phyloP scores from a whole-genome alignment of 2,329 filamentous ascomycete species.

The Aurifilum marmelostoma region DNA sequence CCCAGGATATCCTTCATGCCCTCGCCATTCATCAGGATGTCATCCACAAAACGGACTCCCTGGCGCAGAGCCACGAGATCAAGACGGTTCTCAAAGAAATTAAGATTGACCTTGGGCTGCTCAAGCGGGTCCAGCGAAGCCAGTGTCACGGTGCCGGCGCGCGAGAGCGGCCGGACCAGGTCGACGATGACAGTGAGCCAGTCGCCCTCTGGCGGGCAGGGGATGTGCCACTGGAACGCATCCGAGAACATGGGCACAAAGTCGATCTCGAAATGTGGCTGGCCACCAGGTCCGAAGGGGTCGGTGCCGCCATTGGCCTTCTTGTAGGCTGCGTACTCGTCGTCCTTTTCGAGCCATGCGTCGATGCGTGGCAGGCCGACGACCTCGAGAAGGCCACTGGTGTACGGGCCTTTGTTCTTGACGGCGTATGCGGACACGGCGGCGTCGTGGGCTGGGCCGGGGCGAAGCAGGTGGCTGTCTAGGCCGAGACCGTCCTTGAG shows the following conservation, averaged over 20 bases:
- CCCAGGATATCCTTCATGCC: slow-evolving; percentile 58
- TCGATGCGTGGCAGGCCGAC: slow-evolving; percentile 63
- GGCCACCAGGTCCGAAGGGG: slow-evolving; percentile 58
- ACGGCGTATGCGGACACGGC: slow-evolving; percentile 42
- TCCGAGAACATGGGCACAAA: slow-evolving; percentile 61
- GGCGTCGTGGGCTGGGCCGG: slow-evolving; percentile 39
- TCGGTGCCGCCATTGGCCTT: slow-evolving; percentile 49
- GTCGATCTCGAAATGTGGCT: slow-evolving; percentile 66
- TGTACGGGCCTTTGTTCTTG: slow-evolving; percentile 44
- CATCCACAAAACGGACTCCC: slow-evolving; percentile 58
- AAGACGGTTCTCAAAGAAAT: slow-evolving; percentile 60
- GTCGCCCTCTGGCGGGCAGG: slow-evolving; percentile 45
- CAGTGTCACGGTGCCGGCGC: slow-evolving; percentile 58
- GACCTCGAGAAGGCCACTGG: slow-evolving; percentile 51
- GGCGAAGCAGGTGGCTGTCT: slow-evolving; percentile 46
- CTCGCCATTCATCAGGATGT: slow-evolving; percentile 60
- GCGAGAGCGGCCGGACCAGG: slow-evolving; percentile 46
- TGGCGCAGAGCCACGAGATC: slow-evolving; percentile 62
- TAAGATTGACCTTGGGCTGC: slow-evolving; percentile 62
- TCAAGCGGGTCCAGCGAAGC: slow-evolving; percentile 59
- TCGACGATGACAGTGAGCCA: slow-evolving; percentile 61
- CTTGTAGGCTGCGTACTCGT: slow-evolving; percentile 49
- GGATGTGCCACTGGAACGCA: slow-evolving; percentile 54
- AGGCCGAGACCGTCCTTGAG: slow-evolving; percentile 46
- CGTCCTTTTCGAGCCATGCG: slow-evolving; percentile 51